Base-by-base conservation (phyloP, 2,329 filamentous ascomycete species). In the Colletotrichum liriopes region DNA sequence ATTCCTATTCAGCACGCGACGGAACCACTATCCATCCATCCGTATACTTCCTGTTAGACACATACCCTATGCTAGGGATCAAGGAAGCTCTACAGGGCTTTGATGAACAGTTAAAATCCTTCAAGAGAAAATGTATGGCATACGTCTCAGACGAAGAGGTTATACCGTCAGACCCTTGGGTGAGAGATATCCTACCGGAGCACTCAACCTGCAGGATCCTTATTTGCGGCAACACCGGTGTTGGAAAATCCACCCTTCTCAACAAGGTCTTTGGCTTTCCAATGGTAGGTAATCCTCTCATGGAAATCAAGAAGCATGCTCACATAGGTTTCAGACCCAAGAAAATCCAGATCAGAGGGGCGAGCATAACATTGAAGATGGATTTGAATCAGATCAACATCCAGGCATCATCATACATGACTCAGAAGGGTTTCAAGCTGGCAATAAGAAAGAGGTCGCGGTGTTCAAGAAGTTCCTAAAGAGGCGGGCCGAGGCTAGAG, bases 381-480 rank as follows among this genome's bases (percentile, higher is more conserved):
- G 74, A 4, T 78, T 79, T 16, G 77, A 78, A 60, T 77, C 76
- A 41, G 77, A 78, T 39, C 75, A 72, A 16, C 65, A 75, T 20
- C 77, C 76, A 4, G 77, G 77, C 16, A 71, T 79, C 23, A 77
- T 79, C 41, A 75, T 79, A 45, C 77, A 79, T 29, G 77, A 79
- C 54, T 79, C 77, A 16, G 71, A 76, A 39, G 77, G 77, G 3
- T 78, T 78, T 32, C 75, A 78, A 58, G 76, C 76, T 2, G 77
- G 76, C 2, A 73, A 76, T 14, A 75, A 64, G 11, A 74, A 74
- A 58, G 76, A 78, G 8, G 67, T 78, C 1, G 58, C 75, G 14
- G 73, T 75, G 4, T 67, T 79, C 39, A 76, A 78, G 62, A 73
- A 64, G 39, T 79, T 79, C 26, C 69, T 79, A 2, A 75, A 75